Evolutionary conservation across 495 filamentous ascomycete genomes (phyloP).

Genomic region (Hyaloscypha hepaticicola): DNA sequence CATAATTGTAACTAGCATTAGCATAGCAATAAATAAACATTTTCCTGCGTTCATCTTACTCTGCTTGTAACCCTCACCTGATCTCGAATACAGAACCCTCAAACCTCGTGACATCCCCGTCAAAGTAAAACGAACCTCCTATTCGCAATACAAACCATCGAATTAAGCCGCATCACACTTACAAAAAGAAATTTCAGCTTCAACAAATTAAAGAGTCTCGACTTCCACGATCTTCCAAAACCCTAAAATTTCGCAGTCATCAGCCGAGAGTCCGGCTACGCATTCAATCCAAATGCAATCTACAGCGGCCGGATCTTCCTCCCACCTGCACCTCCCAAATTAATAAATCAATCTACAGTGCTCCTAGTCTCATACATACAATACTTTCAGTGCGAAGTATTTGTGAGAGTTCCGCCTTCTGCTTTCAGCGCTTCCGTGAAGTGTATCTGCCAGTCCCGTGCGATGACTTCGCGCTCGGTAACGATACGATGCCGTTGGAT

Average conservation of each 20-base stretch:
- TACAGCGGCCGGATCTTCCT: background rate
- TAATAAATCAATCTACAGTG: background rate
- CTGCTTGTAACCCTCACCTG: background rate
- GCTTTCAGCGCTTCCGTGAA: no score
- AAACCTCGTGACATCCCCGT: background rate
- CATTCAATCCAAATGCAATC: background rate
- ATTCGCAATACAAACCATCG: background rate
- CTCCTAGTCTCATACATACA: no score
- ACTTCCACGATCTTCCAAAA: background rate
- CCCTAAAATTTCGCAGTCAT: background rate
- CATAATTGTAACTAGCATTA: background rate
- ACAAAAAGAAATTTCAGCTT: background rate
- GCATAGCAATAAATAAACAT: background rate
- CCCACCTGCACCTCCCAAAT: background rate
- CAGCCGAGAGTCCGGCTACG: background rate
- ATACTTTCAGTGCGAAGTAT: no score
- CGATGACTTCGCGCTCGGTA: no score
- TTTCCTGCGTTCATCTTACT: background rate
- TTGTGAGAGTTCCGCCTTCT: no score
- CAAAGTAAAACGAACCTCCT: background rate
- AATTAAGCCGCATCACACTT: background rate
- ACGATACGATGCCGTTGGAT: no score
- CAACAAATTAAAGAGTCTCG: background rate
- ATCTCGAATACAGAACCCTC: background rate
- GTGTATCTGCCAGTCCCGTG: no score